These are phyloP conservation scores for Polyporus arcularius DNA, from an alignment of 768 basidiomycete genomes.

Conservation along the genomic window DNA sequence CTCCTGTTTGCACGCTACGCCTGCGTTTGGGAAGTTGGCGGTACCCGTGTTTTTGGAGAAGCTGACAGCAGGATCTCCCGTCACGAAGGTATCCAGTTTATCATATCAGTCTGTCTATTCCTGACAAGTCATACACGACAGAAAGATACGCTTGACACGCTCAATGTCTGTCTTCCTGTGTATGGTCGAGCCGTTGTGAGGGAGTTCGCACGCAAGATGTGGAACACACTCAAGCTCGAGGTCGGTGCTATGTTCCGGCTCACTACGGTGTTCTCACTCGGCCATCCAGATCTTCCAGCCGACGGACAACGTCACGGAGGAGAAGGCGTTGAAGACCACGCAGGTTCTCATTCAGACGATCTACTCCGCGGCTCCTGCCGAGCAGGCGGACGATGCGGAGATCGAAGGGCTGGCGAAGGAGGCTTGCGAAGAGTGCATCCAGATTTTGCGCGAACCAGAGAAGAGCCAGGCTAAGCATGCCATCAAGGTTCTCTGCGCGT, in stretches of 20 bases:
- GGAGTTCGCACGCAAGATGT: conserved; percentile 73
- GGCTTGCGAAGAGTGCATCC: conserved; percentile 79
- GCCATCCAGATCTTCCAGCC: conserved; percentile 84
- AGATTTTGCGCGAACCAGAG: conserved; percentile 84
- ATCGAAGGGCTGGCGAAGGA: conserved; percentile 63
- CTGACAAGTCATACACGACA: conserved; percentile 34
- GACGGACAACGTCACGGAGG: conserved; percentile 73
- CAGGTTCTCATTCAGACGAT: conserved; percentile 77
- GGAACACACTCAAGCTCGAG: conserved; percentile 91
- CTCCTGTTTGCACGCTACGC: conserved; percentile 73
- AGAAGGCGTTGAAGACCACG: conserved; percentile 68
- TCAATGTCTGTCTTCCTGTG: conserved; percentile 76
- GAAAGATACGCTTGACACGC: conserved; percentile 84
- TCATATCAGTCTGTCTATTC: conserved; percentile 1
- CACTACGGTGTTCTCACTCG: neutral
- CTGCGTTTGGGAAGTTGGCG: conserved; percentile 80
- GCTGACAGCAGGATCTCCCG: conserved; percentile 75
- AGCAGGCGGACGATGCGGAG: conserved; percentile 31
- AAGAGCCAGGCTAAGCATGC: conserved; percentile 91
- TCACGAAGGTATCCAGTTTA: conserved; percentile 67
- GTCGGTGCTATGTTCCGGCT: conserved; percentile 38
- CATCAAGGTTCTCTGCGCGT: conserved; percentile 76
- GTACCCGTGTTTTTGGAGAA: conserved; percentile 92
- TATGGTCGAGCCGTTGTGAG: conserved; percentile 71
- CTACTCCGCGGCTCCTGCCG: conserved; percentile 41